A percentile compares a stretch with the other conserved stretches of the same genome.
phyloP scores from a whole-genome alignment of 257 asterid genomes.

The Ilex aquifolium region DNA sequence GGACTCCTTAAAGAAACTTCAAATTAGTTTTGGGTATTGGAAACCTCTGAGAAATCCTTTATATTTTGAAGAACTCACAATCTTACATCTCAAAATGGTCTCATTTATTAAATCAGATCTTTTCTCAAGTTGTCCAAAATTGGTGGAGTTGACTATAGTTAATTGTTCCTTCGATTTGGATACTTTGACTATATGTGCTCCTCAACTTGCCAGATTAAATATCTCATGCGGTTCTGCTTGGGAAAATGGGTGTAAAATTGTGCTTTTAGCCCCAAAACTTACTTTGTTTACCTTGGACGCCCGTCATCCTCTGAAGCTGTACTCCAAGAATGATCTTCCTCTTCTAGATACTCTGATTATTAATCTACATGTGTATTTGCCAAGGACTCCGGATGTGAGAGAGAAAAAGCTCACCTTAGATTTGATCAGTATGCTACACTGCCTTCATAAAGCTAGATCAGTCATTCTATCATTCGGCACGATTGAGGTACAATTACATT shows the following conservation, averaged over 20 bases:
- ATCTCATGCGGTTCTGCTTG: not conserved
- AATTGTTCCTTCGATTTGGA: slow-evolving; percentile 7
- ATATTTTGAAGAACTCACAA: slow-evolving; percentile 12
- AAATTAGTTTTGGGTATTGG: too few relatives aligned
- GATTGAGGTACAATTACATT: slow-evolving; percentile 11
- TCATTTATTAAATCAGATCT: slow-evolving; percentile 1
- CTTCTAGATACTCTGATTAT: slow-evolving; percentile 8
- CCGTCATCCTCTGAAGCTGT: not conserved
- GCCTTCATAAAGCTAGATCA: slow-evolving; percentile 19
- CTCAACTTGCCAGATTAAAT: slow-evolving; percentile 21
- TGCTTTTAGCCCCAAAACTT: slow-evolving; percentile 8
- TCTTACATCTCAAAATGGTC: slow-evolving; percentile 15
- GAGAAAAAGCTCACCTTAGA: slow-evolving; percentile 10
- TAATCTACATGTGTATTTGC: not conserved
- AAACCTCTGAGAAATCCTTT: not conserved
- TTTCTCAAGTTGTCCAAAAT: slow-evolving; percentile 14
- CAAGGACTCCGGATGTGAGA: slow-evolving; percentile 1
- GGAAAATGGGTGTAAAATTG: slow-evolving; percentile 1
- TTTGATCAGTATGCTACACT: slow-evolving; percentile 11
- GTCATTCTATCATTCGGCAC: slow-evolving; percentile 16
- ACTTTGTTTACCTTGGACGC: slow-evolving; percentile 16
- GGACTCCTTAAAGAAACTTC: too few relatives aligned
- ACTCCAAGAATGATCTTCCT: slow-evolving; percentile 6
- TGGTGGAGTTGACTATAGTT: slow-evolving; percentile 19
- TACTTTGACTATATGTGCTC: slow-evolving; percentile 11